Evolutionary conservation across 768 basidiomycete genomes (phyloP).

Genomic region (Mycena sanguinolenta): DNA sequence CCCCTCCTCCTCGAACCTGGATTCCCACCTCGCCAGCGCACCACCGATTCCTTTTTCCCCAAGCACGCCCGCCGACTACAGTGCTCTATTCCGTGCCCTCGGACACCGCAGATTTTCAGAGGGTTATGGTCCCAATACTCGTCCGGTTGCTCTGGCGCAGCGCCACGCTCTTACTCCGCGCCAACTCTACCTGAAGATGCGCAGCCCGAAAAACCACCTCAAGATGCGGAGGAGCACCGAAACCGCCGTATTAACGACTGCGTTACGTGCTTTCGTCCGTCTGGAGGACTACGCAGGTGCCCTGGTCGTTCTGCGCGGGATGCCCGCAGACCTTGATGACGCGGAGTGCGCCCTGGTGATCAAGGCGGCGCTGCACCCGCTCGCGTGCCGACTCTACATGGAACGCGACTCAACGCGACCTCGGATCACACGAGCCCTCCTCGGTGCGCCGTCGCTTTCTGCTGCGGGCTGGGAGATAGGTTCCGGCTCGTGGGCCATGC

Average conservation of each 20-base stretch:
- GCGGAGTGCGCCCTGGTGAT: not conserved
- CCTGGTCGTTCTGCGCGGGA: not conserved
- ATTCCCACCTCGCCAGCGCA: not conserved
- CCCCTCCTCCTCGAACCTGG: not conserved
- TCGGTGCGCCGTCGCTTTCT: not conserved
- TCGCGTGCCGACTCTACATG: not conserved
- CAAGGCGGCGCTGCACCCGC: not conserved
- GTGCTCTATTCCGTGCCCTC: not conserved
- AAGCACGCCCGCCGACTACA: not conserved
- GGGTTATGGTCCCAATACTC: not conserved
- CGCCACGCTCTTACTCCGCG: not conserved
- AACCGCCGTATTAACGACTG: not conserved
- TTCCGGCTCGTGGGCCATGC: not conserved
- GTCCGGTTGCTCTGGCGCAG: not conserved
- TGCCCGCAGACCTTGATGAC: not conserved
- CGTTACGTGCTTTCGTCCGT: conserved; percentile 2
- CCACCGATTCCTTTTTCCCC: not conserved
- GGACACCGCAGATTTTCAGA: not conserved
- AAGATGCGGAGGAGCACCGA: not conserved
- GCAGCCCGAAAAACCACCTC: not conserved
- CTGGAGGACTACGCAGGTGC: conserved; percentile 12
- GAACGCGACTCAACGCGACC: not conserved
- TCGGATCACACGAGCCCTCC: not conserved
- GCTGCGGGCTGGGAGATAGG: not conserved
- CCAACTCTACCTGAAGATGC: conserved; percentile 2